Conservation (phyloP, 441 rosid species). For the Pelargonium fulgidum region DNA sequence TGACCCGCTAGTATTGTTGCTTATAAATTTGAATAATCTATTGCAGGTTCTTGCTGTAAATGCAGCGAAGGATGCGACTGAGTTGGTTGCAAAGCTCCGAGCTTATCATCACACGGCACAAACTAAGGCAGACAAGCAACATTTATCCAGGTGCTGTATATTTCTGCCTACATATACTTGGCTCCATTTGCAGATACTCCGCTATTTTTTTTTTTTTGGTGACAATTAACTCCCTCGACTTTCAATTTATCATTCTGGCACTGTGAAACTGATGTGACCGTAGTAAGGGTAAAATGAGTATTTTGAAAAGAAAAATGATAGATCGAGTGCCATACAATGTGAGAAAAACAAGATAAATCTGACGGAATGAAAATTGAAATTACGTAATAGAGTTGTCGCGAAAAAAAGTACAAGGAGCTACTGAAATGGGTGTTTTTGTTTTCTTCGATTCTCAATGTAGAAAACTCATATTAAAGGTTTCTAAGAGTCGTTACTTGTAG, state of each 20-base stretch:
- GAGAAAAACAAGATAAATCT: no score
- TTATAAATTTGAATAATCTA: constrained; percentile 10
- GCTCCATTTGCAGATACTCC: no score
- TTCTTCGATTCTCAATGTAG: neutral
- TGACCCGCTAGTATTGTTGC: neutral
- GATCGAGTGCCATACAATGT: no score
- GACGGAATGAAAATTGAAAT: no score
- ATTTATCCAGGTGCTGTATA: constrained; percentile 56
- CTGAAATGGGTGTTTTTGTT: neutral
- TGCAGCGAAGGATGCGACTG: constrained; percentile 96
- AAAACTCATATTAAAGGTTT: neutral
- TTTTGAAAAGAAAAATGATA: no score
- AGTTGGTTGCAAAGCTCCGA: constrained; percentile 84
- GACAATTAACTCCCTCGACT: neutral
- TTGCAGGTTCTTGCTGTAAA: constrained; percentile 88
- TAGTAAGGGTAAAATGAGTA: no score
- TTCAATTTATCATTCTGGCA: no score
- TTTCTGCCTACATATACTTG: neutral
- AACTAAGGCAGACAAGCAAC: constrained; percentile 91
- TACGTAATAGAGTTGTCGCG: no score
- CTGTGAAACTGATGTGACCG: no score
- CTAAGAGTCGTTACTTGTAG: neutral
- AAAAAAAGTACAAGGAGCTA: neutral
- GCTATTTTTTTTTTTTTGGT: neutral
- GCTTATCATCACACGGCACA: constrained; percentile 97